Evolutionary conservation across 345 rosid species (phyloP).

Genomic region (Citrus sp.): DNA sequence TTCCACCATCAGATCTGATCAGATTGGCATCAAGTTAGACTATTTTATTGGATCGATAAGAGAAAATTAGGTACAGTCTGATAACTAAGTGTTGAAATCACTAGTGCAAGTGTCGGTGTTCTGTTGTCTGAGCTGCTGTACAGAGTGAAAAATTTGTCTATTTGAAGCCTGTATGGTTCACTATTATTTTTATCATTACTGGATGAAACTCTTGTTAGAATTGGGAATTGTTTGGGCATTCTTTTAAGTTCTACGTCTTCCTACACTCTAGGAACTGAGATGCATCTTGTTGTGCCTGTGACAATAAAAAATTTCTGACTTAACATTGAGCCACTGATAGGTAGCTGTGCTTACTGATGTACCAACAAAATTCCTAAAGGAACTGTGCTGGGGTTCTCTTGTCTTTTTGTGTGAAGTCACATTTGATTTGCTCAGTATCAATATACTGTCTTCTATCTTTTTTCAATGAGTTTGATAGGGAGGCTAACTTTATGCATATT

Average conservation of each 20-base stretch:
- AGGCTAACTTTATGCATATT: background rate
- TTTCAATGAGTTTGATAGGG: background rate
- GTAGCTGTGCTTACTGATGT: background rate
- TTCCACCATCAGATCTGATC: background rate
- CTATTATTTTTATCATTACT: background rate
- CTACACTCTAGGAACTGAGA: background rate
- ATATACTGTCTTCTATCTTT: background rate
- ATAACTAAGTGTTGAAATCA: background rate
- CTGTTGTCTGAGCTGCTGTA: background rate
- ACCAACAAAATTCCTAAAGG: background rate
- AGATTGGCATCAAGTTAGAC: background rate
- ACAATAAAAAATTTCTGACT: background rate
- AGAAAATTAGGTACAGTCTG: background rate
- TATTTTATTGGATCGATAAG: background rate
- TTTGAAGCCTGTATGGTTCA: background rate
- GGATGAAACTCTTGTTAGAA: conserved; percentile 2
- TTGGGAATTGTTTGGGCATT: background rate
- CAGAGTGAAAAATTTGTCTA: background rate
- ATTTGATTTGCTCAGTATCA: background rate
- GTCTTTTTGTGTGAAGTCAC: background rate
- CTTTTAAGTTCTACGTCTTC: background rate
- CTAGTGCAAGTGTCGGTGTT: background rate
- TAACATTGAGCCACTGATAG: background rate
- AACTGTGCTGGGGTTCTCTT: background rate
- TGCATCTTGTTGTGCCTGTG: background rate